Evolutionary conservation across 2,329 filamentous ascomycete genomes (phyloP), one percentile per base, ranked within the genome.

Genomic region (Dactylellina drechsleri): DNA sequence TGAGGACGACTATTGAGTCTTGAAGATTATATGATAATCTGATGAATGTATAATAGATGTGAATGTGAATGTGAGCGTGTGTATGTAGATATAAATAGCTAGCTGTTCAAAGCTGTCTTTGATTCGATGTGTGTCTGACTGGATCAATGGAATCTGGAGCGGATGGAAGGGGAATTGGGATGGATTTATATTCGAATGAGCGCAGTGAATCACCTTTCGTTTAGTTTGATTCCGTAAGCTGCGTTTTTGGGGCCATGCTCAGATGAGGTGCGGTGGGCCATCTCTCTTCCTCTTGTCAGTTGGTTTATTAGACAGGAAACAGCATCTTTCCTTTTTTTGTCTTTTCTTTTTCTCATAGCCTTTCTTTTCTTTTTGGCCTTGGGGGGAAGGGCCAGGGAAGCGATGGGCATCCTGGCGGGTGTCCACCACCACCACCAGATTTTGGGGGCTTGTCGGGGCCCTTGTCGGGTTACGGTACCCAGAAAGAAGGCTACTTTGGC

Each of bases 221-320:
- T 74, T 74, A 74, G 70, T 62, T 74, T 62, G 62, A 57, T 74
- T 74, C 67, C 70, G 70, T 74, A 74, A 67, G 70, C 70, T 74
- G 70, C 70, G 62, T 74, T 74, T 66, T 74, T 67, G 62, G 70
- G 70, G 62, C 61, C 62, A 62, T 64, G 53, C 70, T 74, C 68
- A 57, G 64, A 66, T 74, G 62, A 66, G 68, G 50, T 72, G 41
- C 47, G 56, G 68, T 66, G 56, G 68, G 68, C 61, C 62, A 61
- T 66, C 61, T 73, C 43, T 47, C 16, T 36, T 36, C 31, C 31
- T 36, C 31, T 36, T 72, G 67, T 65, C 60, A 47, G 43, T 47
- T 47, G 43, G 49, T 31, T 47, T 45, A 47, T 68, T 36, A 23
- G 50, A 62, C 50, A 70, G 66, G 40, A 57, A 61, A 70, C 66